Base-by-base conservation (phyloP, 768 basidiomycete species). In the Lepiota venenata region DNA sequence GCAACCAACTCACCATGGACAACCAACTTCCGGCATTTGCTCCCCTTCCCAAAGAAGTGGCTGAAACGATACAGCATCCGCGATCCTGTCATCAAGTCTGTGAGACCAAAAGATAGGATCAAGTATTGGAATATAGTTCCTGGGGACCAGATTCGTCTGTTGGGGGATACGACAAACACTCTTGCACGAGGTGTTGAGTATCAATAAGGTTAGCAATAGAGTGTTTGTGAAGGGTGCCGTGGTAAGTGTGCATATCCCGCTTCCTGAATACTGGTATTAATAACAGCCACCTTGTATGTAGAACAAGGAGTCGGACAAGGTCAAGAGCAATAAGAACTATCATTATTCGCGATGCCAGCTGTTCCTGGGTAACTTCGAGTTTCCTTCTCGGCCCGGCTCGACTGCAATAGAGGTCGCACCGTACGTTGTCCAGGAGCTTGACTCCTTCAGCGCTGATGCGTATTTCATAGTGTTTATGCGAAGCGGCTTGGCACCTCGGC, bases 41-140 rank as follows among this genome's bases (percentile, higher is more conserved):
- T 79, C 21, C 76, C 79, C 52, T 73, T 86, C 43, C 84, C 85
- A n/a, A 78, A 79, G 56, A 69, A 72, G 57, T 82, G 77, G 76
- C 47, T 68, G 50, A 74, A 77, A 62, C 73, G 76, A 47, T 64
- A 63, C 57, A 70, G 73, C 12, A 76, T 72, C 58, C 67, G 70
- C 41, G 79, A 80, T 64, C 67, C 74, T 59, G 66, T 68, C 55
- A 58, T 76, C 50, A 88, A 87, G 65, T 78, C 79, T 38, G 83
- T 81, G 42, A 75, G 78, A 11, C 77, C 81, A 10, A 75, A 77
- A 54, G 85, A 91, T 62, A 77, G 91, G 44, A 87, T 93, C 49
- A 87, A 90, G 66, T 82, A 81, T 64, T 93, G 91, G 91, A 93
- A 93, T 64, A 80, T 93, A 56, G 85, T 91, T 32, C 89, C 92